Evolutionary conservation across 2,329 filamentous ascomycete species (phyloP).

Genomic region (Phaeophleospora eucalypticola): DNA sequence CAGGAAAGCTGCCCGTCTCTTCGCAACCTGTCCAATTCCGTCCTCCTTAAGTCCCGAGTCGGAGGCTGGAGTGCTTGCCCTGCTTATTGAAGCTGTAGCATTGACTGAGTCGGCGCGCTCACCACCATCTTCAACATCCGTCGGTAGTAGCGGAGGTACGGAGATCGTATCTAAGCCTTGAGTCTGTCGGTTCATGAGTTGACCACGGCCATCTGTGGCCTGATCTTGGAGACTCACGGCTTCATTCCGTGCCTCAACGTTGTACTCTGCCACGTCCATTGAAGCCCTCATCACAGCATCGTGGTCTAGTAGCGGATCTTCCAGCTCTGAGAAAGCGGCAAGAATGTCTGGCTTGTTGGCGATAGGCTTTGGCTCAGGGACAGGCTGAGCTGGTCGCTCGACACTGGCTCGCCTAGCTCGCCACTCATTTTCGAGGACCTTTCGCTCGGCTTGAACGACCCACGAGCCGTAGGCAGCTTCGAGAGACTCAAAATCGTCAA

Average conservation of each 20-base stretch:
- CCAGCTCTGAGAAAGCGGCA: conserved; percentile 1
- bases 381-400: not conserved
- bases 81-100: not conserved
- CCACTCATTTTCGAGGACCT: conserved; percentile 63
- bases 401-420: not conserved
- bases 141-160: not conserved
- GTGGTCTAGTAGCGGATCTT: not conserved
- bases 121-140: not conserved
- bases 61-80: conserved; percentile 1
- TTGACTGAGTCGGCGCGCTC: not conserved
- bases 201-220: not conserved
- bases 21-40: conserved; percentile 15
- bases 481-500: conserved; percentile 76
- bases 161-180: not conserved
- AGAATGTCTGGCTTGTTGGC: not conserved
- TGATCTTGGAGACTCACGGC: not conserved
- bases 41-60: conserved; percentile 7
- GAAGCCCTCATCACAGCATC: conserved; percentile 3
- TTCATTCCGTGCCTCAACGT: not conserved
- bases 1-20: conserved; percentile 29
- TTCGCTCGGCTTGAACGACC: conserved; percentile 72
- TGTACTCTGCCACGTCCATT: not conserved
- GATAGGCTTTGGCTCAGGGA: not conserved
- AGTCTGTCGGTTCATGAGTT: not conserved
- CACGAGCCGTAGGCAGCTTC: conserved; percentile 77